Percentiles rank a stretch among this genome's conserved stretches.
Conservation (phyloP, 352 stramenopile species). For the Pythium myriotylum region DNA sequence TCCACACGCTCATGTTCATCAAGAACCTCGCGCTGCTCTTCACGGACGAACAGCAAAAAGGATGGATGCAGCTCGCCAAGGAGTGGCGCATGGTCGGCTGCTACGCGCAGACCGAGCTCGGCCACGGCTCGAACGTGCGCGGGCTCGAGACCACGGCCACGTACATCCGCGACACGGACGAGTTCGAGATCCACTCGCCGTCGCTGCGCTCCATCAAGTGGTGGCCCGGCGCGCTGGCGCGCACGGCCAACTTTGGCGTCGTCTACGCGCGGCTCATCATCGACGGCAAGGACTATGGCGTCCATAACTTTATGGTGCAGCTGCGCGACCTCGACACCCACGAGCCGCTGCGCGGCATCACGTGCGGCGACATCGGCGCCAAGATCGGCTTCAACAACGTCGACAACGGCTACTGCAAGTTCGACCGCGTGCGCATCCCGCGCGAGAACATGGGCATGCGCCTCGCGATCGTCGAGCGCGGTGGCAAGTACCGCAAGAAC, state of each 20-base stretch:
- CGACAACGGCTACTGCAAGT: conserved; percentile 69
- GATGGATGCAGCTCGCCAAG: conserved; percentile 72
- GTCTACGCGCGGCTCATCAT: conserved; percentile 90
- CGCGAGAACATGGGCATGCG: conserved; percentile 74
- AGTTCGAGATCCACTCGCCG: conserved; percentile 95
- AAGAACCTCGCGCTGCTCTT: conserved; percentile 65
- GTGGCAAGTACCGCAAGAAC: conserved; percentile 71
- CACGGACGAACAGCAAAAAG: conserved; percentile 65
- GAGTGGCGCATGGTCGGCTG: conserved; percentile 78
- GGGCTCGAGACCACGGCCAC: conserved; percentile 95
- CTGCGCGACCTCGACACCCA: conserved; percentile 90
- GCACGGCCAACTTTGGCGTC: conserved; percentile 92
- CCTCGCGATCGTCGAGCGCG: conserved; percentile 45
- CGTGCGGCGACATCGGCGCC: conserved; percentile 62
- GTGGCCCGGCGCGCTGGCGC: conserved; percentile 94
- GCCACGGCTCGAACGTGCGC: conserved; percentile 86
- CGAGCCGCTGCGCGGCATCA: conserved; percentile 51
- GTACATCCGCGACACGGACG: conserved; percentile 87
- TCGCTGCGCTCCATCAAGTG: conserved; percentile 96
- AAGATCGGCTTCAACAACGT: conserved; percentile 82
- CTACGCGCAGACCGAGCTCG: conserved; percentile 90
- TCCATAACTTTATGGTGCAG: conserved; percentile 97
- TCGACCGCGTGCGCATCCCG: conserved; percentile 61
- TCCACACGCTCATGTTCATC: conserved; percentile 80
- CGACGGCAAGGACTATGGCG: conserved; percentile 82